These are phyloP conservation scores for Fusarium sp. DNA, from an alignment of 2,329 filamentous ascomycete species.

Conservation along the genomic window DNA sequence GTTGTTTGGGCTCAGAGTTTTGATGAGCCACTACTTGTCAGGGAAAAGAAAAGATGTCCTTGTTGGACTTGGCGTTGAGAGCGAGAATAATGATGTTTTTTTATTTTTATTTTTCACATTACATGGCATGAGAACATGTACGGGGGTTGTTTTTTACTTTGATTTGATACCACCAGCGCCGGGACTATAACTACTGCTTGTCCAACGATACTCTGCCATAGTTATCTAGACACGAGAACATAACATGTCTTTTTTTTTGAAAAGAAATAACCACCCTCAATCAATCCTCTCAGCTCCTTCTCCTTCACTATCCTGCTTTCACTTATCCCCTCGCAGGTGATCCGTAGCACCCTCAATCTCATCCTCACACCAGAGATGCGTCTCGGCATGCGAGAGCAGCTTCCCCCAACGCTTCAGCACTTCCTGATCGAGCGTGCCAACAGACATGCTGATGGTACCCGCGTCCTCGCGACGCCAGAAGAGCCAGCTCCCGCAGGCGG, in stretches of 20 bases:
- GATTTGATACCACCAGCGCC: conserved; percentile 28
- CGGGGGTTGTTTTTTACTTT: conserved; percentile 8
- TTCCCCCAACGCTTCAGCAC: conserved; percentile 52
- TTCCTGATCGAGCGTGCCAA: conserved; percentile 57
- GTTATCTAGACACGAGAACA: conserved; percentile 1
- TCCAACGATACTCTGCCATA: background rate
- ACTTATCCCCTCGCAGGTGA: conserved; percentile 44
- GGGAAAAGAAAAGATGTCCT: background rate
- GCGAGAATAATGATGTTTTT: conserved; percentile 2
- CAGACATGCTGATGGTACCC: conserved; percentile 47
- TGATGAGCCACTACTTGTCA: conserved; percentile 1
- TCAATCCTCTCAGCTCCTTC: conserved; percentile 35
- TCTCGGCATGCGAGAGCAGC: conserved; percentile 50
- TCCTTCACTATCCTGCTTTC: conserved; percentile 33
- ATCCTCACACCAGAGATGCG: conserved; percentile 54
- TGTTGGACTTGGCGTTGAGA: conserved; percentile 22
- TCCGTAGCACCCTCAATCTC: conserved; percentile 60
- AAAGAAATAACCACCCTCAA: background rate
- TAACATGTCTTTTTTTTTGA: background rate
- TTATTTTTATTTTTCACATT: background rate
- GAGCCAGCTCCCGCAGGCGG: conserved; percentile 58
- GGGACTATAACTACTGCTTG: background rate
- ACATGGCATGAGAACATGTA: background rate
- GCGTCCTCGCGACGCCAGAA: conserved; percentile 52
- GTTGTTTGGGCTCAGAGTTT: conserved; percentile 8